Evolutionary conservation across 805 yeast genomes (phyloP).

Genomic region (Monosporozyma siamensis): DNA sequence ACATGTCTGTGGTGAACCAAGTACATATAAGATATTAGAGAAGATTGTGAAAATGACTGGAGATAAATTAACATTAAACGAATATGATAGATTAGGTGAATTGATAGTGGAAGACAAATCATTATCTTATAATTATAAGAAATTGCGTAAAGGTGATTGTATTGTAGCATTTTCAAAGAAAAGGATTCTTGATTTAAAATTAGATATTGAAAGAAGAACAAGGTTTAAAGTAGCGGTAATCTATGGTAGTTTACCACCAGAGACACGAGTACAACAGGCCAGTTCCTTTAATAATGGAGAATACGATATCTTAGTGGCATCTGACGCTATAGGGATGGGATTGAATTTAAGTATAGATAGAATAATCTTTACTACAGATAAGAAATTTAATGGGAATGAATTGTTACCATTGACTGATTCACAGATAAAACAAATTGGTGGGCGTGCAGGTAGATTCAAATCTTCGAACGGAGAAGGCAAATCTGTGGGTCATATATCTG

Average conservation of each 20-base stretch:
- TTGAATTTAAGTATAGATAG: conserved; percentile 76
- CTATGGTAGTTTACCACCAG: conserved; percentile 95
- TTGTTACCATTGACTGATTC: conserved; percentile 46
- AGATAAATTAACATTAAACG: conserved; percentile 62
- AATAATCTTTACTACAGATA: conserved; percentile 58
- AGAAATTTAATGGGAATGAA: conserved; percentile 61
- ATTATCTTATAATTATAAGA: conserved; percentile 16
- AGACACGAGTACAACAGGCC: conserved; percentile 82
- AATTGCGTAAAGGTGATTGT: conserved; percentile 66
- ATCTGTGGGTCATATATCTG: conserved; percentile 44
- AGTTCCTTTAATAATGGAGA: conserved; percentile 65
- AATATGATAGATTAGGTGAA: conserved; percentile 67
- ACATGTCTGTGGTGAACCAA: conserved; percentile 89
- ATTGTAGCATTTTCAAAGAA: conserved; percentile 77
- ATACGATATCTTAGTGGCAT: conserved; percentile 79
- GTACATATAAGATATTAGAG: conserved; percentile 61
- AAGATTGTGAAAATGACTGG: conserved; percentile 61
- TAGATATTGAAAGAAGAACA: conserved; percentile 56
- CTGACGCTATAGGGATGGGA: conserved; percentile 98
- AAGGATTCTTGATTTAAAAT: conserved; percentile 58
- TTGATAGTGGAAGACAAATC: conserved; percentile 44
- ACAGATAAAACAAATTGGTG: conserved; percentile 84
- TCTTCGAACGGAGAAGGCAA: conserved; percentile 8
- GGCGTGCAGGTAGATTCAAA: conserved; percentile 84
- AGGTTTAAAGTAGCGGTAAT: conserved; percentile 71